These are phyloP conservation scores for Albifimbria verrucaria DNA, from an alignment of 2,329 filamentous ascomycete genomes.

Conservation along the genomic window DNA sequence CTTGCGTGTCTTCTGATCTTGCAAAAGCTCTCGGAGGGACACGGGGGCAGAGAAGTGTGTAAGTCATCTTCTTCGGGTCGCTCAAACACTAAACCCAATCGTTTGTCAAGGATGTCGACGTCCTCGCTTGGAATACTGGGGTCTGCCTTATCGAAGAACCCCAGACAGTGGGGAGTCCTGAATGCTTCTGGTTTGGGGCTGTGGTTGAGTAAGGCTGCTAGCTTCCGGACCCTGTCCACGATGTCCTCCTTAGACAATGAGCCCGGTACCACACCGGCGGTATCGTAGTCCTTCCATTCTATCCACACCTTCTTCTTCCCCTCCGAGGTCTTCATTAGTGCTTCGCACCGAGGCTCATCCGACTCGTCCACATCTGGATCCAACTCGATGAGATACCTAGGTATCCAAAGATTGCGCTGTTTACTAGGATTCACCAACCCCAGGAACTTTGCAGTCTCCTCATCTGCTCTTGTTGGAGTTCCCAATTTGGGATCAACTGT, in stretches of 20 bases:
- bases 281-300: constrained; percentile 48
- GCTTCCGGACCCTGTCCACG: constrained; percentile 40
- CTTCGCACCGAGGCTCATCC: constrained; percentile 36
- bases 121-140: constrained; percentile 30
- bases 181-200: constrained; percentile 46
- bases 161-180: constrained; percentile 46
- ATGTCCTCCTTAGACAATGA: constrained; percentile 40
- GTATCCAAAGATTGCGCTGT: constrained; percentile 29
- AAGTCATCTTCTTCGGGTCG: constrained; percentile 36
- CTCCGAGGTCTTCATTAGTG: constrained; percentile 29
- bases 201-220: constrained; percentile 45
- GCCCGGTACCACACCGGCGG: constrained; percentile 27
- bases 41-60: constrained; percentile 36
- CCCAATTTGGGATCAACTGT: constrained; percentile 36
- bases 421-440: constrained; percentile 32
- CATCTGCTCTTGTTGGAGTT: constrained; percentile 26
- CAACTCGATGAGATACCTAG: constrained; percentile 31
- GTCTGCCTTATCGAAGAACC: constrained; percentile 46
- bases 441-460: constrained; percentile 33
- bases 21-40: constrained; percentile 46
- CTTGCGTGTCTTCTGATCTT: constrained; percentile 27
- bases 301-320: constrained; percentile 42
- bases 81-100: constrained; percentile 53
- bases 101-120: constrained; percentile 36
- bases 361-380: constrained; percentile 27